phyloP scores from a whole-genome alignment of 2,329 filamentous ascomycete genomes.

The Arthroderma uncinatum region DNA sequence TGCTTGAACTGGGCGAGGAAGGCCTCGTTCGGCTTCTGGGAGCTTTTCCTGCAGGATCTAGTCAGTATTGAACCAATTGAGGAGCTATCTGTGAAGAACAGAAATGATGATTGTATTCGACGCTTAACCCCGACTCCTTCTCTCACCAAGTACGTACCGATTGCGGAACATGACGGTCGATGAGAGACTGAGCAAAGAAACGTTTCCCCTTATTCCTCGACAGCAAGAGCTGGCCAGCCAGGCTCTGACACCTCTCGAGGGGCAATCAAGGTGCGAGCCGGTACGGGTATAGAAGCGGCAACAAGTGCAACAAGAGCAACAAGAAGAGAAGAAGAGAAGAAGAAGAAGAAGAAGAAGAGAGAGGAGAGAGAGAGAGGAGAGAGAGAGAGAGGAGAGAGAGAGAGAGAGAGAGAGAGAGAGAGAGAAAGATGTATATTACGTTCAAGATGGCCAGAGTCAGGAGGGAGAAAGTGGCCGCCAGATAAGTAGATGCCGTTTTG shows the following conservation, averaged over 20 bases:
- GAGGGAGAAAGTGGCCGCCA: too few relatives aligned
- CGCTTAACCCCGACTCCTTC: background rate
- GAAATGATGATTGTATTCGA: background rate
- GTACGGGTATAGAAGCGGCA: background rate
- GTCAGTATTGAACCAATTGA: background rate
- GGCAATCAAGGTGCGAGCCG: background rate
- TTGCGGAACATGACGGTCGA: constrained; percentile 37
- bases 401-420: background rate
- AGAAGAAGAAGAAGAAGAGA: too few relatives aligned
- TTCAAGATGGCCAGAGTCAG: background rate
- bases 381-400: constrained; percentile 11
- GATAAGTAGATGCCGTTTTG: too few relatives aligned
- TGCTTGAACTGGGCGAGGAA: constrained; percentile 75
- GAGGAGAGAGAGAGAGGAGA: constrained; percentile 7
- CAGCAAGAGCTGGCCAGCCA: background rate
- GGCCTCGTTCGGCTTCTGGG: constrained; percentile 77
- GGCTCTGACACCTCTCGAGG: background rate
- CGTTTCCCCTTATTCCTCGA: background rate
- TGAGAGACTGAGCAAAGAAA: background rate
- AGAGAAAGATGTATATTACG: background rate
- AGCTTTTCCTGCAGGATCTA: constrained; percentile 49
- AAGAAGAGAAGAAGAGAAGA: too few relatives aligned
- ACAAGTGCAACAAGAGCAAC: too few relatives aligned
- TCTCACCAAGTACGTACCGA: constrained; percentile 29
- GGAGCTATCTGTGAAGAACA: background rate